Base-by-base conservation (phyloP, 2,329 filamentous ascomycete genomes). In the Tricladium varicosporioides region DNA sequence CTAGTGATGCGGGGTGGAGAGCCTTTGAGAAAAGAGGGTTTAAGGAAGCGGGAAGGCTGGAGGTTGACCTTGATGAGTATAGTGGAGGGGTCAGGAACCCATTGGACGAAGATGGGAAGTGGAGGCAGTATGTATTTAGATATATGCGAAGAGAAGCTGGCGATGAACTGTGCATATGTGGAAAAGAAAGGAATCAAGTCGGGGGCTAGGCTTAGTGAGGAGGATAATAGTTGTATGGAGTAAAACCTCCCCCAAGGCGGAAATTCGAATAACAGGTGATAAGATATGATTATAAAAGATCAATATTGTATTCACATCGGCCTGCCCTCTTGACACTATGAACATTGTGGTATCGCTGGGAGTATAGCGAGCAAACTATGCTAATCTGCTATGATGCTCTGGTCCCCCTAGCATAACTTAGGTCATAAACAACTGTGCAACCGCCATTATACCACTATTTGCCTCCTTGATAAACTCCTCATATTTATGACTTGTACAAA, bases 121-220 rank as follows among this genome's bases (percentile, higher is more conserved):
- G 71, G 71, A 70, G 70, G 1, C 60, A 63, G 22, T 73, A 73
- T 57, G 66, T 67, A 2, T 73, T 72, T 55, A 63, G 67, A 15
- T 73, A 71, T 54, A 70, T 73, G 60, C 56, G 22, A 32, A 51
- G 60, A 36, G 50, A 53, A n/a, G n/a, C n/a, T n/a, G 16, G 48
- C 42, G 42, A 45, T 13, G 15, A 48, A 13, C n/a, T n/a, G n/a
- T n/a, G n/a, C n/a, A n/a, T n/a, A n/a, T n/a, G n/a, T n/a, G n/a
- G n/a, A n/a, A n/a, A n/a, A n/a, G n/a, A n/a, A n/a, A n/a, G n/a
- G n/a, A n/a, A n/a, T n/a, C n/a, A n/a, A n/a, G n/a, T n/a, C n/a
- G n/a, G n/a, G n/a, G n/a, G n/a, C n/a, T n/a, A n/a, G n/a, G n/a
- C n/a, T n/a, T n/a, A n/a, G n/a, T n/a, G n/a, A n/a, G n/a, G n/a